Evolutionary conservation across 1,284 basidiomycete genomes (phyloP).

Genomic region (Cryptococcus sp.): DNA sequence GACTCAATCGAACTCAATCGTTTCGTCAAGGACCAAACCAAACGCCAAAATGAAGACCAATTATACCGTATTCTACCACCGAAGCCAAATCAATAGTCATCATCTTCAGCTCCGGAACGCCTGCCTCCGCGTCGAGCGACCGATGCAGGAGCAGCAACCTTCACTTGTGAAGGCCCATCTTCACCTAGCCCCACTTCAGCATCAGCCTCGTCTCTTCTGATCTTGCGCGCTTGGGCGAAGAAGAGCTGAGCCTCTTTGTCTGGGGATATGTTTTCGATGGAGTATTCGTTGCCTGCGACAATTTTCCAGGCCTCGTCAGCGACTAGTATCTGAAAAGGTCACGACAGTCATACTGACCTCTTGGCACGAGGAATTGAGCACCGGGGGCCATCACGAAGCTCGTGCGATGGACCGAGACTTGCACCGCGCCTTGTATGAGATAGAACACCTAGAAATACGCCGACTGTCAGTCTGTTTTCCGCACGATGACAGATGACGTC

Average conservation of each 20-base stretch:
- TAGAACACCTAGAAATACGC: conserved; percentile 70
- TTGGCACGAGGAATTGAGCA: conserved; percentile 86
- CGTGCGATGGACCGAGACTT: conserved; percentile 77
- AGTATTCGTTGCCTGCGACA: conserved; percentile 77
- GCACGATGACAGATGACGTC: neutral
- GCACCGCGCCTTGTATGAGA: conserved; percentile 82
- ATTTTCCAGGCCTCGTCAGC: neutral
- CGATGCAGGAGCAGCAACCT: no score
- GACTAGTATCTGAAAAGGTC: neutral
- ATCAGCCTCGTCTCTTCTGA: conserved; percentile 56
- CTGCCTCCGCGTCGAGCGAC: no score
- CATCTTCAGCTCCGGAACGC: no score
- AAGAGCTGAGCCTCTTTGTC: conserved; percentile 75
- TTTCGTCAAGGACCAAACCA: no score
- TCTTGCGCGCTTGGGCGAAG: conserved; percentile 88
- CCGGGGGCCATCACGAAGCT: conserved; percentile 76
- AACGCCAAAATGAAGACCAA: no score
- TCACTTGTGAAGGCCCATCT: no score
- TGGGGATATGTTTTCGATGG: conserved; percentile 81
- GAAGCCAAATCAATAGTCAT: no score
- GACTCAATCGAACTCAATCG: no score
- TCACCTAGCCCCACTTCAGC: conserved; percentile 1
- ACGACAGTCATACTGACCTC: conserved; percentile 61
- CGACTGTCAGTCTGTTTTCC: conserved; percentile 1
- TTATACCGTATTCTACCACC: no score